Conservation (phyloP, 2,329 filamentous ascomycete species). For the Nothophoma quercina region DNA sequence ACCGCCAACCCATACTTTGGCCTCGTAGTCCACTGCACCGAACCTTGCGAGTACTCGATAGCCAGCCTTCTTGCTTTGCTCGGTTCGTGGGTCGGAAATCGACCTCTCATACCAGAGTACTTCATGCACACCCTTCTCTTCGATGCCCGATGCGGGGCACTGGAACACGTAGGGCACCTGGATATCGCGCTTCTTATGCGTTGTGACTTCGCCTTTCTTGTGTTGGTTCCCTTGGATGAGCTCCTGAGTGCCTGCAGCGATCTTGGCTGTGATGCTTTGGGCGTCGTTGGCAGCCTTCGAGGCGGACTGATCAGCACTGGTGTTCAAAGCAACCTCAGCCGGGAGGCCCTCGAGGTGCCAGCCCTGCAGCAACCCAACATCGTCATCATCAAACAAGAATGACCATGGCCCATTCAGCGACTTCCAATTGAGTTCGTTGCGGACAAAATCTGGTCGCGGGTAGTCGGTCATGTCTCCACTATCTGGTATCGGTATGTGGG, state of each 20-base stretch:
- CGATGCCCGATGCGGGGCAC: slow-evolving; percentile 68
- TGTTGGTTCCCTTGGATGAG: slow-evolving; percentile 57
- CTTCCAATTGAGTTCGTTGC: slow-evolving; percentile 63
- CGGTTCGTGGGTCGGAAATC: slow-evolving; percentile 59
- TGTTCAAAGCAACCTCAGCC: slow-evolving; percentile 42
- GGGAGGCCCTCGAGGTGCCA: slow-evolving; percentile 66
- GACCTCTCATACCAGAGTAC: slow-evolving; percentile 70
- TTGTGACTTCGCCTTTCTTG: slow-evolving; percentile 39
- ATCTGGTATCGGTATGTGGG: not conserved
- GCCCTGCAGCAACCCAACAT: slow-evolving; percentile 60
- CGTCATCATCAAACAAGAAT: slow-evolving; percentile 71
- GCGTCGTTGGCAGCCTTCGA: slow-evolving; percentile 28
- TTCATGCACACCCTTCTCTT: slow-evolving; percentile 69
- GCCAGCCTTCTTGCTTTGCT: slow-evolving; percentile 51
- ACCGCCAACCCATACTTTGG: slow-evolving; percentile 65
- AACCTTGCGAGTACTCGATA: slow-evolving; percentile 61
- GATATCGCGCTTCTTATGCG: slow-evolving; percentile 61
- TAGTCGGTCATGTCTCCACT: slow-evolving; percentile 50
- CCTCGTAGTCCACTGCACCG: slow-evolving; percentile 69
- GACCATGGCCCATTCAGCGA: slow-evolving; percentile 70
- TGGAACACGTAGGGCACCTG: slow-evolving; percentile 72
- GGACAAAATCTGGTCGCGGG: slow-evolving; percentile 71
- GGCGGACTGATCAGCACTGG: slow-evolving; percentile 23
- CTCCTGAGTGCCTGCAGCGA: slow-evolving; percentile 58
- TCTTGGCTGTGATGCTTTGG: slow-evolving; percentile 55